phyloP scores from a whole-genome alignment of 1,139 yeast genomes.

The Torulaspora pretoriensis region DNA sequence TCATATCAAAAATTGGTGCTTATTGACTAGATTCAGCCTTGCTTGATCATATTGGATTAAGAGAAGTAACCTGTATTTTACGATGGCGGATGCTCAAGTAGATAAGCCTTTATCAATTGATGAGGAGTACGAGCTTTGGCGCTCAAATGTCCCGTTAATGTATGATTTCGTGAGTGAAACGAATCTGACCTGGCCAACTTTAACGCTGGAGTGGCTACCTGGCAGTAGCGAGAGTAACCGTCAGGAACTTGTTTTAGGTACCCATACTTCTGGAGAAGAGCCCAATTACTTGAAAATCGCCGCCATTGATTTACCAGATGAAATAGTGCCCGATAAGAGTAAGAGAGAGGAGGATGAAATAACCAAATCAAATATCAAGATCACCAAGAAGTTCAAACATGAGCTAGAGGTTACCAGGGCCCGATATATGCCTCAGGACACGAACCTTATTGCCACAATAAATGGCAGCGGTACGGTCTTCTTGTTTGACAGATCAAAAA shows the following conservation, averaged over 20 bases:
- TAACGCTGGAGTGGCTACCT: constrained; percentile 75
- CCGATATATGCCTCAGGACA: constrained; percentile 71
- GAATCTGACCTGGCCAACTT: constrained; percentile 74
- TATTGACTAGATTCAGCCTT: neutral
- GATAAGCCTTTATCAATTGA: constrained; percentile 35
- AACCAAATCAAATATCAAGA: constrained; percentile 52
- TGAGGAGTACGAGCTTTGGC: constrained; percentile 75
- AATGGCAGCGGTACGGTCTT: constrained; percentile 70
- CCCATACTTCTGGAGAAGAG: constrained; percentile 81
- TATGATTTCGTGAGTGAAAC: constrained; percentile 78
- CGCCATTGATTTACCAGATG: constrained; percentile 60
- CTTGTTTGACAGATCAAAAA: constrained; percentile 51
- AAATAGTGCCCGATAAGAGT: constrained; percentile 23
- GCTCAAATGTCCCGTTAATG: constrained; percentile 73
- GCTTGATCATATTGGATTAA: neutral
- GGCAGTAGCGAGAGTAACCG: constrained; percentile 31
- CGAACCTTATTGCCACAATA: constrained; percentile 67
- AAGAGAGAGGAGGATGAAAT: constrained; percentile 32
- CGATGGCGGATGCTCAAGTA: constrained; percentile 11
- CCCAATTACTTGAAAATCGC: constrained; percentile 76
- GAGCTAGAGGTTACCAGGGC: constrained; percentile 73
- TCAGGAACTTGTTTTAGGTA: constrained; percentile 62
- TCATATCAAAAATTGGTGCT: neutral
- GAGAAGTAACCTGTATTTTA: neutral
- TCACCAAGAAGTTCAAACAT: constrained; percentile 55